Conservation (phyloP, 306 rosid genomes). For the Trifolium pratense region DNA sequence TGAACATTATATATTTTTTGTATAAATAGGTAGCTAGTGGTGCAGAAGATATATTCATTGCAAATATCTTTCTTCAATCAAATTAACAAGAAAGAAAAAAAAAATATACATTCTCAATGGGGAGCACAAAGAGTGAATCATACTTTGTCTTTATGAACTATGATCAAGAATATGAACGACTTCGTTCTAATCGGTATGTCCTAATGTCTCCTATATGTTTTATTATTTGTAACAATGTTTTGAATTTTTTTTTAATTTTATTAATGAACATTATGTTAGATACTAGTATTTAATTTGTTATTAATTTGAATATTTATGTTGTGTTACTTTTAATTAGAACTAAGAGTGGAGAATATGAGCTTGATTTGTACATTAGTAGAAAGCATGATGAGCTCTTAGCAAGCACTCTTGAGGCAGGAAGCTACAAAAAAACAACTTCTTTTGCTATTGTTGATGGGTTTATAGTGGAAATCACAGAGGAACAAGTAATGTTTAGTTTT, state of each 20-base stretch:
- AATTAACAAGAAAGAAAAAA: constrained; percentile 27
- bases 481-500: constrained; percentile 59
- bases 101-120: constrained; percentile 46
- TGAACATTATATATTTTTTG: constrained; percentile 10
- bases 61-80: constrained; percentile 2
- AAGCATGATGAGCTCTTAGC: constrained; percentile 82
- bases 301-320: not conserved
- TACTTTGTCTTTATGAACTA: constrained; percentile 89
- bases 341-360: constrained; percentile 60
- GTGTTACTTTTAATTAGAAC: constrained; percentile 36
- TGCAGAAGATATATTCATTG: constrained; percentile 21
- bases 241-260: too few species aligned
- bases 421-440: constrained; percentile 72
- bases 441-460: constrained; percentile 89
- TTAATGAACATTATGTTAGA: not conserved
- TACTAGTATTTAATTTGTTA: too few species aligned
- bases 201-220: not conserved
- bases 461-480: constrained; percentile 65
- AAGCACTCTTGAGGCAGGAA: constrained; percentile 63
- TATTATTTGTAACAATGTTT: not conserved
- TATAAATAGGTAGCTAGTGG: constrained; percentile 45
- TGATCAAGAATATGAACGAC: constrained; percentile 83
- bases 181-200: constrained; percentile 70
- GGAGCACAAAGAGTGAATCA: constrained; percentile 54
- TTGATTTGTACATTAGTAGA: constrained; percentile 73